Conservation (phyloP, 495 filamentous ascomycete species). For the Aspergillus bridgeri region DNA sequence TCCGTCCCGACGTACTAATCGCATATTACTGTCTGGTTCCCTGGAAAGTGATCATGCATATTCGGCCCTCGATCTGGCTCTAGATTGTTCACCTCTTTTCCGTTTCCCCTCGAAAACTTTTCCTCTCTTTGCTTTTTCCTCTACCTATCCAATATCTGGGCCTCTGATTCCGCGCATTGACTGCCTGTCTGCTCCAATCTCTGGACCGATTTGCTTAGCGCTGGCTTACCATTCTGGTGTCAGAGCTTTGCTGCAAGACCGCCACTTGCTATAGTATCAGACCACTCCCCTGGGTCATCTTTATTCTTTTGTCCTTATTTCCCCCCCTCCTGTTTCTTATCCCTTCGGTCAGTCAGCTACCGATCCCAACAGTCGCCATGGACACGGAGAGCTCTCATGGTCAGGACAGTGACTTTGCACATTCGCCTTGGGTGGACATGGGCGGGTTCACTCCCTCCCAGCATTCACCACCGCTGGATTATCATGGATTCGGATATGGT, state of each 20-base stretch:
- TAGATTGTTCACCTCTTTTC: slow-evolving; percentile 7
- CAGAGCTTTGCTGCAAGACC: background rate
- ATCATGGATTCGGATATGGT: slow-evolving; percentile 41
- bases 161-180: background rate
- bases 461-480: slow-evolving; percentile 45
- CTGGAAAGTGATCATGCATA: slow-evolving; percentile 33
- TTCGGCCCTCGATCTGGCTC: slow-evolving; percentile 26
- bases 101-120: background rate
- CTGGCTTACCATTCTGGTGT: background rate
- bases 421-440: slow-evolving; percentile 53
- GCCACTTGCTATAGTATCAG: background rate
- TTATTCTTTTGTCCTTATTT: slow-evolving; percentile 6
- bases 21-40: background rate
- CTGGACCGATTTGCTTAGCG: no score
- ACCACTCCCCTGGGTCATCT: background rate
- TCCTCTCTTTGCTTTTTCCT: background rate
- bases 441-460: slow-evolving; percentile 43
- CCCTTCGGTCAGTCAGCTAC: slow-evolving; percentile 20
- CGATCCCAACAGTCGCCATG: slow-evolving; percentile 23
- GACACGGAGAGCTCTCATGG: slow-evolving; percentile 44
- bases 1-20: background rate
- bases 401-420: slow-evolving; percentile 46
- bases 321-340: slow-evolving; percentile 12
- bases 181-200: background rate
- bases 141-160: background rate